These are phyloP conservation scores for Suhomyces yuchorum DNA, from an alignment of 1,139 yeast genomes.

Conservation along the genomic window DNA sequence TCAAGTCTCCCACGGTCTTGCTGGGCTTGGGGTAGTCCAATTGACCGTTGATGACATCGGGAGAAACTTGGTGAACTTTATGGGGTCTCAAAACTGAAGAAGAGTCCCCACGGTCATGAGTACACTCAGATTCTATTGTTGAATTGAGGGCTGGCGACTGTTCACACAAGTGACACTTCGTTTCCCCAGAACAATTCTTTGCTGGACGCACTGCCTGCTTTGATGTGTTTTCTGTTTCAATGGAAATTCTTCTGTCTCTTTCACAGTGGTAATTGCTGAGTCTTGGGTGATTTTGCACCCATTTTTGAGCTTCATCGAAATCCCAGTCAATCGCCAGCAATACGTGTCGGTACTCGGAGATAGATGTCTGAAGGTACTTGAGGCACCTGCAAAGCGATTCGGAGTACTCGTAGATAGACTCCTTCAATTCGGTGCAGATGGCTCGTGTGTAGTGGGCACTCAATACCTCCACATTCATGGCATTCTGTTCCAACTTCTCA, in stretches of 20 bases:
- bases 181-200: not conserved
- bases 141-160: not conserved
- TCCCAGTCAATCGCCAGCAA: slow-evolving; percentile 15
- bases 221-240: not conserved
- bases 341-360: slow-evolving; percentile 26
- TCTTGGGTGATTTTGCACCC: slow-evolving; percentile 7
- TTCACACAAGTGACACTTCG: not conserved
- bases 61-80: not conserved
- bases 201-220: not conserved
- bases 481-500: slow-evolving; percentile 52
- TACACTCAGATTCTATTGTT: not conserved
- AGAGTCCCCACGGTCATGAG: not conserved
- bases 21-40: not conserved
- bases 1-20: not conserved
- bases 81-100: not conserved
- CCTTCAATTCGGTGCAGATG: slow-evolving; percentile 46
- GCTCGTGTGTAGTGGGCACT: slow-evolving; percentile 53
- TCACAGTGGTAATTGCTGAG: not conserved
- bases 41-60: not conserved
- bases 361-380: slow-evolving; percentile 29
- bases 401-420: slow-evolving; percentile 46
- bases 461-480: slow-evolving; percentile 51
- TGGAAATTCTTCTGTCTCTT: not conserved
- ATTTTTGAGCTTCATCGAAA: slow-evolving; percentile 6
- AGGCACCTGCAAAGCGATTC: slow-evolving; percentile 38